Conservation (phyloP, 2,329 filamentous ascomycete genomes). For the Ustulina deusta region DNA sequence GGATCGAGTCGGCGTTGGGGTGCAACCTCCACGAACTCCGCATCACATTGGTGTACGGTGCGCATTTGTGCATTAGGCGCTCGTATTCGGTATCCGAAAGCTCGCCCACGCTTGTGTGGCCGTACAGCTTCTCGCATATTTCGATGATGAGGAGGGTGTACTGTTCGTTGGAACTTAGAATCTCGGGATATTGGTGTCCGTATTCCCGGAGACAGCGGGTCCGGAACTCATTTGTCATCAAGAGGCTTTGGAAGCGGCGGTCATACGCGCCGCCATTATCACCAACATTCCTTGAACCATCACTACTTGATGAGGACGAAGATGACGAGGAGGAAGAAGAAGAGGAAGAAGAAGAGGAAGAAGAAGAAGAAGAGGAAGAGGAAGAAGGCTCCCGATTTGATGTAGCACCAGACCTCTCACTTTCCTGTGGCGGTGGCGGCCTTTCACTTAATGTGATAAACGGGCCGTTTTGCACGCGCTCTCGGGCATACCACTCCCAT, state of each 20-base stretch:
- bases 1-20: not conserved
- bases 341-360: not conserved
- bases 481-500: constrained; percentile 32
- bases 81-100: constrained; percentile 7
- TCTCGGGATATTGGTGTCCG: not conserved
- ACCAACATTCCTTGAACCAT: not conserved
- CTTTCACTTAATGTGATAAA: constrained; percentile 18
- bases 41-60: not conserved
- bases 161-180: not conserved
- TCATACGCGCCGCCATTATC: constrained; percentile 16
- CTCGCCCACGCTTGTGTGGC: not conserved
- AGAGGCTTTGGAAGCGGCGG: constrained; percentile 9
- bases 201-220: not conserved
- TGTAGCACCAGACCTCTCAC: not conserved
- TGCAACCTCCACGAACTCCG: constrained; percentile 14
- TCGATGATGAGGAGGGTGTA: not conserved
- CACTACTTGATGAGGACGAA: not conserved
- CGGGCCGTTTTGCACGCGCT: constrained; percentile 30
- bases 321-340: not conserved
- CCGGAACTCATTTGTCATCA: not conserved
- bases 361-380: not conserved
- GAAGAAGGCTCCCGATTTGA: not conserved
- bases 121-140: constrained; percentile 17
- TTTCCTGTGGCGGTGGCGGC: not conserved
- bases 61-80: not conserved